Percentiles rank a stretch among this genome's conserved stretches.
These are phyloP conservation scores for Coffea humblotiana DNA, from an alignment of 305 asterid species.

Conservation along the genomic window DNA sequence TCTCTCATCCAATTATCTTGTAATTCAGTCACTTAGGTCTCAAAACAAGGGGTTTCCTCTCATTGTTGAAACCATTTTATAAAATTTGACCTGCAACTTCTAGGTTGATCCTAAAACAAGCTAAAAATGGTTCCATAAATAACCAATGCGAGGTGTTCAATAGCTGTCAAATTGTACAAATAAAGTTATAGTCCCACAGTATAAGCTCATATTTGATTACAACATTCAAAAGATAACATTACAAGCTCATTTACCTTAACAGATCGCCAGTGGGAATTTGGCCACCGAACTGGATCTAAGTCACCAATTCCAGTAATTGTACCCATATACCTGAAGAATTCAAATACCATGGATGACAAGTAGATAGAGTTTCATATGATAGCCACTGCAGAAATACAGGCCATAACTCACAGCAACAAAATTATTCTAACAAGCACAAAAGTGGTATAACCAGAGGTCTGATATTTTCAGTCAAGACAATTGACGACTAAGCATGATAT, in stretches of 20 bases:
- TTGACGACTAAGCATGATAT: neutral
- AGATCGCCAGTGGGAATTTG: slow-evolving; percentile 53
- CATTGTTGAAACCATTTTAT: neutral
- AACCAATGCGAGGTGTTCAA: neutral
- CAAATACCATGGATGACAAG: neutral
- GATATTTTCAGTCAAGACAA: neutral
- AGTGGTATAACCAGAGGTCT: neutral
- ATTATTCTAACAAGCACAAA: neutral
- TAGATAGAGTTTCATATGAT: neutral
- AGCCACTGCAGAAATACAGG: neutral
- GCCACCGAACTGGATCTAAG: slow-evolving; percentile 49
- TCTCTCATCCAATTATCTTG: neutral
- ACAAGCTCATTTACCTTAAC: slow-evolving; percentile 37
- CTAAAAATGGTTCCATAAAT: neutral
- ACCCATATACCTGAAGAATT: slow-evolving; percentile 48
- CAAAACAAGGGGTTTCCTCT: neutral
- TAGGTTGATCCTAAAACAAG: neutral
- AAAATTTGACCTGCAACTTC: neutral
- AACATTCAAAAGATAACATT: neutral
- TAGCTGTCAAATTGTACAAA: neutral
- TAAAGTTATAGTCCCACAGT: neutral
- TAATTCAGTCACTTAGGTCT: neutral
- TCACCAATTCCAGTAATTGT: slow-evolving; percentile 51
- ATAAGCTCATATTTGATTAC: neutral
- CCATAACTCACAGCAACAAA: neutral